phyloP scores from a whole-genome alignment of 2,329 filamentous ascomycete species.

The Dichotomopilus funicola region DNA sequence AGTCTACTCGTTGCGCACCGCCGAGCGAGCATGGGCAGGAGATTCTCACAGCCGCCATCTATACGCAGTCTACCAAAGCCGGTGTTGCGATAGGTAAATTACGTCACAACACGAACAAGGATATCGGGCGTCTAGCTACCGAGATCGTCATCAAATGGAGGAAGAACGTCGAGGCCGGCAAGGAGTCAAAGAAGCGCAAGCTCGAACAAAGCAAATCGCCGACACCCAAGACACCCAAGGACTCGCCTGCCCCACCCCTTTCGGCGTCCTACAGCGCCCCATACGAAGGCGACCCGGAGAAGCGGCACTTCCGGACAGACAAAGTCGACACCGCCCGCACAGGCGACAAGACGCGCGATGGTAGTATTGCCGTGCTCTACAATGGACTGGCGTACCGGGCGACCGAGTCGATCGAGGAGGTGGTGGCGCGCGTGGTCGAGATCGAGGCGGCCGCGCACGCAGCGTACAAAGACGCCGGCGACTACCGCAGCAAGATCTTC shows the following conservation, averaged over 20 bases:
- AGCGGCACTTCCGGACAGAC: constrained; percentile 77
- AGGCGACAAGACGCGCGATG: constrained; percentile 66
- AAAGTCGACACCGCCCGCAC: constrained; percentile 73
- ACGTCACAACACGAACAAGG: constrained; percentile 68
- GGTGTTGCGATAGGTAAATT: constrained; percentile 84
- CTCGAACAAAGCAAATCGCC: constrained; percentile 30
- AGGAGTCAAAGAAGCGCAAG: constrained; percentile 42
- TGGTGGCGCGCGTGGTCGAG: constrained; percentile 71
- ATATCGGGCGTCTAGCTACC: constrained; percentile 68
- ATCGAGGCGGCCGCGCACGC: constrained; percentile 74
- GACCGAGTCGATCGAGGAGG: constrained; percentile 60
- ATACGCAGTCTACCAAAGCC: constrained; percentile 67
- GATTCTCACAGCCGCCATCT: constrained; percentile 1
- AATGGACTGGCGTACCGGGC: constrained; percentile 74
- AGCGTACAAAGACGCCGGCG: constrained; percentile 60
- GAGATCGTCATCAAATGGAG: constrained; percentile 88
- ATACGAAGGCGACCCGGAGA: constrained; percentile 63
- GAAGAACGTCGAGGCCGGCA: constrained; percentile 60
- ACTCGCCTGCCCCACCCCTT: constrained; percentile 43
- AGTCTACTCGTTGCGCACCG: constrained; percentile 27
- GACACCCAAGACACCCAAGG: constrained; percentile 41
- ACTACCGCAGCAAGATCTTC: constrained; percentile 84
- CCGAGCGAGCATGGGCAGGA: not conserved
- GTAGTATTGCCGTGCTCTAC: constrained; percentile 85
- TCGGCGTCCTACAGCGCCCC: constrained; percentile 33